Evolutionary conservation across 129 eudicot genomes (phyloP).

Genomic region (Sambucus nigra): DNA sequence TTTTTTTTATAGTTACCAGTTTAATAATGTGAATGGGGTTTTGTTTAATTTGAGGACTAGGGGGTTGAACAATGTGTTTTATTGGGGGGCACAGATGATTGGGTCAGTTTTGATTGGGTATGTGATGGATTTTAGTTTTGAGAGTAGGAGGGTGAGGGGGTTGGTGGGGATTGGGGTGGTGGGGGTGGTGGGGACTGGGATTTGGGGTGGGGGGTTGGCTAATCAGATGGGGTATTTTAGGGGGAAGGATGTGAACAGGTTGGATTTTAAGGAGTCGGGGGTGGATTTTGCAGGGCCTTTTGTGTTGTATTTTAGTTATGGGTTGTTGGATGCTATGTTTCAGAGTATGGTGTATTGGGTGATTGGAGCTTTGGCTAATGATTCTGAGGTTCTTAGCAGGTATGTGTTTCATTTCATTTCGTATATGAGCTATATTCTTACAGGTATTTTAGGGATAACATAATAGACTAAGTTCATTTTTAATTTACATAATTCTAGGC

Average conservation of each 20-base stretch:
- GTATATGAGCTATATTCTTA: too few species aligned
- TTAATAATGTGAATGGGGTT: conserved; percentile 78
- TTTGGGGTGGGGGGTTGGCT: conserved; percentile 90
- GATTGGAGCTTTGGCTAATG: conserved; percentile 75
- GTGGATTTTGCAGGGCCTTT: conserved; percentile 63
- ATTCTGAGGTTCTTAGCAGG: conserved; percentile 93
- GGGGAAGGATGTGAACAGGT: conserved; percentile 18
- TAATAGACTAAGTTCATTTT: too few species aligned
- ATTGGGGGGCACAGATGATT: conserved; percentile 98
- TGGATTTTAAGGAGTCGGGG: conserved; percentile 65
- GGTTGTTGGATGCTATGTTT: conserved; percentile 87
- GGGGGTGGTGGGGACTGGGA: conserved; percentile 67
- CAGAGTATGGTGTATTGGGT: conserved; percentile 97
- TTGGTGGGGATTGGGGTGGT: conserved; percentile 60
- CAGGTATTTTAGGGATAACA: too few species aligned
- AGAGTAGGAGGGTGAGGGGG: conserved; percentile 72
- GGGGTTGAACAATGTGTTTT: conserved; percentile 77
- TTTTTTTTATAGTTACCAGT: conserved; percentile 84
- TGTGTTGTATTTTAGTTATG: conserved; percentile 63
- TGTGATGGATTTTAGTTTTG: conserved; percentile 78
- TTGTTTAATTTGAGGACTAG: conserved; percentile 77
- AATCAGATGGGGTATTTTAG: conserved; percentile 55
- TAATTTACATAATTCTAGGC: too few species aligned
- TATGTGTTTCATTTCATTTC: conserved; percentile 2
- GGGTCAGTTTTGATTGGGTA: conserved; percentile 80